These are phyloP conservation scores for Alloteropsis angusta DNA, from an alignment of 202 grass and related monocot genomes.

Conservation along the genomic window DNA sequence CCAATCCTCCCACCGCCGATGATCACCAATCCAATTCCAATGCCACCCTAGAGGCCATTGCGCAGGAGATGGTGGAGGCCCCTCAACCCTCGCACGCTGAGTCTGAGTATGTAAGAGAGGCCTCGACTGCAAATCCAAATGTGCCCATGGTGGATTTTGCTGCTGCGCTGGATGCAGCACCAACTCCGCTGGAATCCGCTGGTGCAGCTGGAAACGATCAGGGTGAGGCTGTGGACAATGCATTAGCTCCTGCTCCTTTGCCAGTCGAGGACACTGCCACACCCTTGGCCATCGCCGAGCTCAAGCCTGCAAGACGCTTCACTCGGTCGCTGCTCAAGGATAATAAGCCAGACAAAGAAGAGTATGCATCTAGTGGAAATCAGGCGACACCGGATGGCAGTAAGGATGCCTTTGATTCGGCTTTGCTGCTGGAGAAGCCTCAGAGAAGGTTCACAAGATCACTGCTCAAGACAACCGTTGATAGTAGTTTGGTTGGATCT, in stretches of 20 bases:
- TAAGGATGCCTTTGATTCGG: slow-evolving; percentile 10
- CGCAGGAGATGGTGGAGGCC: neutral
- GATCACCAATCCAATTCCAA: neutral
- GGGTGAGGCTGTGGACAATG: neutral
- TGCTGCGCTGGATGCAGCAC: neutral
- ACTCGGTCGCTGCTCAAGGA: slow-evolving; percentile 63
- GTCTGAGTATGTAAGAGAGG: neutral
- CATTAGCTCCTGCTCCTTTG: neutral
- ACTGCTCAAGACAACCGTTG: slow-evolving; percentile 46
- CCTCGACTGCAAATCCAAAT: neutral
- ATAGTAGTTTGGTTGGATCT: slow-evolving; percentile 2
- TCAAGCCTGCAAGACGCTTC: slow-evolving; percentile 52
- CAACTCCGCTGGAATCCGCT: neutral
- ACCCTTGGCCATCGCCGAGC: neutral
- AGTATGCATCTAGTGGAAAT: neutral
- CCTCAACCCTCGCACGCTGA: neutral
- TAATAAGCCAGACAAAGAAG: slow-evolving; percentile 32
- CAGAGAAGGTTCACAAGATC: slow-evolving; percentile 85
- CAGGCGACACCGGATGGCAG: slow-evolving; percentile 3
- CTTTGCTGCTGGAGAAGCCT: slow-evolving; percentile 14
- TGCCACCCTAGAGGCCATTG: neutral
- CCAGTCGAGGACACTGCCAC: neutral
- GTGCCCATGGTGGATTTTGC: neutral
- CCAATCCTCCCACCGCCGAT: neutral
- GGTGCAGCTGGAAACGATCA: neutral